phyloP scores from a whole-genome alignment of 108 stramenopile species.

The Cyclotella baltica region DNA sequence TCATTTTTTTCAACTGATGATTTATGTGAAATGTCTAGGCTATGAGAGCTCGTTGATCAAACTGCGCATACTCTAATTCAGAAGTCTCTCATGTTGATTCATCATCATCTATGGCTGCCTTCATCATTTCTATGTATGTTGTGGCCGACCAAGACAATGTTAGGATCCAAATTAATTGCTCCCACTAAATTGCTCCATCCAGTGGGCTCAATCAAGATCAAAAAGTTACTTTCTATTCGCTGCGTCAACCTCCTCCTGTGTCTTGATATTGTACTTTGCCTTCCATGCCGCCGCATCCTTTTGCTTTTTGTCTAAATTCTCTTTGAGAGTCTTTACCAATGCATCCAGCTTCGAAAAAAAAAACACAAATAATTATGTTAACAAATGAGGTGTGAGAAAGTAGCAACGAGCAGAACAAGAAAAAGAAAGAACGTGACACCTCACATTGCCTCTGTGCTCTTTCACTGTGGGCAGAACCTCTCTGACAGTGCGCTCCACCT shows the following conservation, averaged over 20 bases:
- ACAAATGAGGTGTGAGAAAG: constrained; percentile 3
- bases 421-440: constrained; percentile 29
- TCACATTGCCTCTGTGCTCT: constrained; percentile 80
- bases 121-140: too few species aligned
- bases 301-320: constrained; percentile 65
- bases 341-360: constrained; percentile 82
- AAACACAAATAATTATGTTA: too few species aligned
- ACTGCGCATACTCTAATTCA: too few species aligned
- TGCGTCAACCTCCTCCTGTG: constrained; percentile 57
- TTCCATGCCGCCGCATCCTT: constrained; percentile 82
- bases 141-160: too few species aligned
- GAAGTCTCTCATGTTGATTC: too few species aligned
- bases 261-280: constrained; percentile 76
- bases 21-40: too few species aligned
- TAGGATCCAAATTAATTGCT: too few species aligned
- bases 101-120: too few species aligned
- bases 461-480: constrained; percentile 94
- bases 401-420: constrained; percentile 6
- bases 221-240: constrained; percentile 38
- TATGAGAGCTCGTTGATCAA: too few species aligned
- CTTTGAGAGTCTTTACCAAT: constrained; percentile 66
- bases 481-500: constrained; percentile 91
- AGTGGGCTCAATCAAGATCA: too few species aligned
- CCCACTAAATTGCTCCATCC: too few species aligned
- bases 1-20: too few species aligned